A percentile compares a stretch with the other conserved stretches of the same genome.
These are phyloP conservation scores for Cerioporus squamosus DNA, from an alignment of 1,284 basidiomycete species.

Conservation along the genomic window DNA sequence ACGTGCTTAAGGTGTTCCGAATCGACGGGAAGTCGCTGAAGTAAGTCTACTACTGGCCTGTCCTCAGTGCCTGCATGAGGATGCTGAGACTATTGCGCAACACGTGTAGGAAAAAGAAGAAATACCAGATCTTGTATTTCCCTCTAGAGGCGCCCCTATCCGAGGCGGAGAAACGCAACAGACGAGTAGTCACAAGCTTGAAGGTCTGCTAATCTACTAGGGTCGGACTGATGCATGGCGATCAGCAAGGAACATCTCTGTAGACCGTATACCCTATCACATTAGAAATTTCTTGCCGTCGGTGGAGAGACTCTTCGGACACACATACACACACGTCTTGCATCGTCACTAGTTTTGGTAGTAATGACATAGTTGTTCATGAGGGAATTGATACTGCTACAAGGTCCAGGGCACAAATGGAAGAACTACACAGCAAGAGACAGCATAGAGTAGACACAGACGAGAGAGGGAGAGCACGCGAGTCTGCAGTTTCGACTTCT, in stretches of 20 bases:
- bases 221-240: no score
- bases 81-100: not conserved
- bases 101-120: slow-evolving; percentile 47
- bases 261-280: no score
- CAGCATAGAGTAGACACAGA: not conserved
- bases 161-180: slow-evolving; percentile 48
- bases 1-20: slow-evolving; percentile 53
- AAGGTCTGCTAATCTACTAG: slow-evolving; percentile 10
- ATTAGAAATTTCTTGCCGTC: no score
- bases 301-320: no score
- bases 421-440: not conserved
- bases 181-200: slow-evolving; percentile 58
- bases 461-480: not conserved
- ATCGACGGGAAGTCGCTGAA: slow-evolving; percentile 49
- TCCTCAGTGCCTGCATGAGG: no score
- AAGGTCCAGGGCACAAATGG: not conserved
- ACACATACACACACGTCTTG: no score
- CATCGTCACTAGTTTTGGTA: no score
- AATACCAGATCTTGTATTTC: slow-evolving; percentile 76
- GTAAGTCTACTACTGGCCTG: slow-evolving; percentile 44
- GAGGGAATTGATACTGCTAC: not conserved
- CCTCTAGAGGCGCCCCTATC: slow-evolving; percentile 63
- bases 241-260: not conserved
- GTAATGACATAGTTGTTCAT: no score
- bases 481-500: not conserved